A percentile compares a stretch with the other conserved stretches of the same genome.
Evolutionary conservation across 306 rosid genomes (phyloP).

Genomic region (Vigna nakashimae): DNA sequence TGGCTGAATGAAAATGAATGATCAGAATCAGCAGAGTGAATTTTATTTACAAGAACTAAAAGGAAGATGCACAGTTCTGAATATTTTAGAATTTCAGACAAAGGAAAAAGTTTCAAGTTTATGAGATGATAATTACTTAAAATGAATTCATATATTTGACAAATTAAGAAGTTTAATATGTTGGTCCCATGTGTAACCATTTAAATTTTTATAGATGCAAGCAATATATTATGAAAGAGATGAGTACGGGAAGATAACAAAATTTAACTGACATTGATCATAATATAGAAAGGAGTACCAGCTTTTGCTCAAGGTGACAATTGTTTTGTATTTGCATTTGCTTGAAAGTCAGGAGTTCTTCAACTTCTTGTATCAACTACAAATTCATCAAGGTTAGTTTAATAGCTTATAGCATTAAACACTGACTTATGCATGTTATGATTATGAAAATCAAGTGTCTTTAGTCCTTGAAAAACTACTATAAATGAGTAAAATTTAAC

Average conservation of each 20-base stretch:
- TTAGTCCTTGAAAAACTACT: neutral
- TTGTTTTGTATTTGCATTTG: conserved; percentile 50
- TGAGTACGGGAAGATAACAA: neutral
- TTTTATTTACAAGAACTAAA: neutral
- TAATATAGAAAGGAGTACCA: conserved; percentile 53
- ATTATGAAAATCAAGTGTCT: too few species aligned
- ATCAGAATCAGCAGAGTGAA: neutral
- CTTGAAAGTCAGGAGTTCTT: conserved; percentile 56
- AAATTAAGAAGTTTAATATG: neutral
- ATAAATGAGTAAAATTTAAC: neutral
- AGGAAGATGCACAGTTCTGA: neutral
- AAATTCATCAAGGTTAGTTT: conserved; percentile 14
- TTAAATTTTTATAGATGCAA: conserved; percentile 10
- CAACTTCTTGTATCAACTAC: conserved; percentile 63
- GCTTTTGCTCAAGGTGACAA: conserved; percentile 58
- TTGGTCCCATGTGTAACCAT: neutral
- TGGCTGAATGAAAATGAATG: neutral
- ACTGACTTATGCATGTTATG: neutral
- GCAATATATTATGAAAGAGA: neutral
- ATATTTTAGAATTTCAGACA: conserved; percentile 14
- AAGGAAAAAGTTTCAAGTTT: conserved; percentile 1
- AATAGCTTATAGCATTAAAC: neutral
- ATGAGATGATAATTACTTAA: neutral
- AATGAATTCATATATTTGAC: conserved; percentile 8
- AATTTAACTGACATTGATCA: neutral